Base-by-base conservation (phyloP, 805 yeast species). In the Limtongozyma cylindracea region DNA sequence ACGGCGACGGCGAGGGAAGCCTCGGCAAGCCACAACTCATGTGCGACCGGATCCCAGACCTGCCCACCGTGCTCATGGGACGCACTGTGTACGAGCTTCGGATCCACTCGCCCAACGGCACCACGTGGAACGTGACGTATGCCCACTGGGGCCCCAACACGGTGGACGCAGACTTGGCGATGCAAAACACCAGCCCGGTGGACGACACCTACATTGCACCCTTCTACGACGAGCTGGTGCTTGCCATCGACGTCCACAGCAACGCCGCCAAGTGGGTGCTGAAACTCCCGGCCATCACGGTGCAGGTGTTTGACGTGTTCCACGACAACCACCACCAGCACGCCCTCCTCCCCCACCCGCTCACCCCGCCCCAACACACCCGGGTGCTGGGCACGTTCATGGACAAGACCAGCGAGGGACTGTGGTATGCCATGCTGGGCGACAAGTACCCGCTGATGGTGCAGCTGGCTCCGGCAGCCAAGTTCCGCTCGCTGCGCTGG, bases 141-240 rank as follows among this genome's bases (percentile, higher is more conserved):
- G 56, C 91, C 1, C 57, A 70, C 17, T 88, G 95, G 94, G 91
- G 88, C 7, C 91, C 92, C 20, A 84, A 84, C 40, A 67, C 76
- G 30, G 49, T 80, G 23, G 92, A 84, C 40, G 48, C 46, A 19
- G 70, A 62, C 31, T 44, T 62, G 21, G 43, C 54, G 32, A 25
- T 31, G 24, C 65, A 64, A 30, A 46, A 47, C 21, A 49, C 53
- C 12, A 46, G 47, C 23, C 65, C 91, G 3, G 39, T 55, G 10
- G 96, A 82, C 41, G 66, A 68, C 17, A 46, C 78, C 3, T 73
- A 72, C 31, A 64, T 84, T 29, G 68, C 84, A 5, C 91, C 95
- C 2, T 66, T 77, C 36, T 76, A 72, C 35, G 91, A 78, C 38
- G 65, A 60, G 25, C 62, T 91, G 0, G 41, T 84, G 10, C 41